Conservation (phyloP, 371 early-diverging fungal species). For the Homolaphlyctis polyrhiza region DNA sequence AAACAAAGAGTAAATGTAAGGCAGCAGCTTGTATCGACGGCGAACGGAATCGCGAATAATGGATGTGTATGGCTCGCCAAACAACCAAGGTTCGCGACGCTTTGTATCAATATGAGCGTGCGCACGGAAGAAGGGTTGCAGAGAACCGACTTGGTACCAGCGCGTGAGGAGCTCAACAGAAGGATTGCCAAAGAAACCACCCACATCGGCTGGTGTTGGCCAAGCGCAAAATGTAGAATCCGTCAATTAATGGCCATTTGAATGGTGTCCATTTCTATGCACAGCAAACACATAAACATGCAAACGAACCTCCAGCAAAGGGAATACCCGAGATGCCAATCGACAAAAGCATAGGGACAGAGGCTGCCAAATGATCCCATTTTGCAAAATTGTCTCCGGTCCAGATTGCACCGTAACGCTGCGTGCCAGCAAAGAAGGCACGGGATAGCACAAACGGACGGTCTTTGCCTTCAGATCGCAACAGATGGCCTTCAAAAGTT, state of each 20-base stretch:
- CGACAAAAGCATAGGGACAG: conserved; percentile 77
- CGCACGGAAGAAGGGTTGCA: conserved; percentile 90
- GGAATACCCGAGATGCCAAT: conserved; percentile 69
- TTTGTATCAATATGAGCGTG: conserved; percentile 93
- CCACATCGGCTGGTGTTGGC: conserved; percentile 69
- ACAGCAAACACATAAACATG: too few relatives aligned
- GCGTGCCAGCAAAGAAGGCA: conserved; percentile 86
- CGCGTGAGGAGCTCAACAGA: conserved; percentile 71
- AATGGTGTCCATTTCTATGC: neutral
- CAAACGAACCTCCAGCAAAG: conserved; percentile 64
- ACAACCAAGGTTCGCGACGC: conserved; percentile 93
- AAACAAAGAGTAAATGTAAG: conserved; percentile 80
- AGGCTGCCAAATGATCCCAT: conserved; percentile 73
- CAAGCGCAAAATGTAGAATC: neutral
- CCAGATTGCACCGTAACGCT: conserved; percentile 86
- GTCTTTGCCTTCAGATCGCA: conserved; percentile 35
- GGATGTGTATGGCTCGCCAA: conserved; percentile 71
- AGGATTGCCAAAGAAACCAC: conserved; percentile 90
- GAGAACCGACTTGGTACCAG: conserved; percentile 88
- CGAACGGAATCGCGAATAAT: conserved; percentile 68
- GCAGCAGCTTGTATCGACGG: conserved; percentile 70
- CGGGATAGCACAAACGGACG: conserved; percentile 86
- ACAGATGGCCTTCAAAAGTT: conserved; percentile 45
- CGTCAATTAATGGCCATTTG: neutral
- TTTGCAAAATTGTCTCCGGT: conserved; percentile 85